Percentiles rank a stretch among this genome's conserved stretches.
phyloP scores from a whole-genome alignment of 257 asterid species.

The Fraxinus excelsior region DNA sequence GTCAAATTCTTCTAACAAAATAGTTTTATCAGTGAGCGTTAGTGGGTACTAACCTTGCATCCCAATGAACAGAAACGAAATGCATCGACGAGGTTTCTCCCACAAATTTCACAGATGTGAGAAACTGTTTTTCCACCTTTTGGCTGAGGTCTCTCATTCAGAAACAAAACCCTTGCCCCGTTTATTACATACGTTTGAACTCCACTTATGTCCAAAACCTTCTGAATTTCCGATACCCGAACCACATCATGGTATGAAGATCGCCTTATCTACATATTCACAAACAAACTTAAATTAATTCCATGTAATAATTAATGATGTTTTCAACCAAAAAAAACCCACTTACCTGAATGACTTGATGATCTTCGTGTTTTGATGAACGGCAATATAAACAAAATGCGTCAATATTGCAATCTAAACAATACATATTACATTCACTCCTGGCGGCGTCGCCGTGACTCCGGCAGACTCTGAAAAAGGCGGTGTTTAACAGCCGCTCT shows the following conservation, averaged over 20 bases:
- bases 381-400: conserved; percentile 88
- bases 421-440: conserved; percentile 87
- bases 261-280: conserved; percentile 65
- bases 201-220: conserved; percentile 80
- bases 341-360: conserved; percentile 87
- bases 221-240: conserved; percentile 90
- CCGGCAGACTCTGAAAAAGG: conserved; percentile 72
- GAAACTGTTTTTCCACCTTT: conserved; percentile 76
- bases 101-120: conserved; percentile 82
- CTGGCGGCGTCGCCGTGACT: conserved; percentile 79
- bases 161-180: conserved; percentile 92
- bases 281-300: not conserved
- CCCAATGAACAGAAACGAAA: conserved; percentile 92
- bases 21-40: not conserved
- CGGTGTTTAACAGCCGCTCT: conserved; percentile 57
- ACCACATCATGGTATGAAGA: conserved; percentile 98
- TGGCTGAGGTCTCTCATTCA: conserved; percentile 92
- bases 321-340: not conserved
- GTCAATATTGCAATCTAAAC: conserved; percentile 68
- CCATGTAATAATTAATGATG: not conserved
- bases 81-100: conserved; percentile 86
- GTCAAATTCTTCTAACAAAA: too few species aligned
- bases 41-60: conserved; percentile 62
- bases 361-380: conserved; percentile 79
- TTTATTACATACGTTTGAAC: conserved; percentile 95